Percentiles rank a stretch among this genome's conserved stretches.
Conservation (phyloP, 2,329 filamentous ascomycete genomes). For the Emydomyces testavorans region DNA sequence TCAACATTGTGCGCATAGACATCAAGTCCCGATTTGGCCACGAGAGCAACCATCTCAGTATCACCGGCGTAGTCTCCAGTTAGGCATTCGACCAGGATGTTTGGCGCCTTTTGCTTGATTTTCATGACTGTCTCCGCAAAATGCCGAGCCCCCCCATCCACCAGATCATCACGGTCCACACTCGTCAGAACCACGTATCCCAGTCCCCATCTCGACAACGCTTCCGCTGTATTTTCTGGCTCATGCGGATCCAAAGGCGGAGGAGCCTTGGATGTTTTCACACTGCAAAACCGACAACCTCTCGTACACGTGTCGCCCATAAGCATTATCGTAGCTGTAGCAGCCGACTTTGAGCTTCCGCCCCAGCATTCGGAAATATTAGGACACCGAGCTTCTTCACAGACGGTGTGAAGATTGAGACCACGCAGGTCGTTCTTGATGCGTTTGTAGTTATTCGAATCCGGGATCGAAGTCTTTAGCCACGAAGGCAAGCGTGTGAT, state of each 20-base stretch:
- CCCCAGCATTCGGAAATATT: conserved; percentile 99
- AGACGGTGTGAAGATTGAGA: conserved; percentile 84
- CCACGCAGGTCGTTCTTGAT: conserved; percentile 91
- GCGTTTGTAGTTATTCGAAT: conserved; percentile 76
- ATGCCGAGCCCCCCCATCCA: conserved; percentile 76
- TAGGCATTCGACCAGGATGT: conserved; percentile 37
- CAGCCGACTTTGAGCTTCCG: conserved; percentile 72
- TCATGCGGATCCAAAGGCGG: conserved; percentile 88
- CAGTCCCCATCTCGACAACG: conserved; percentile 79
- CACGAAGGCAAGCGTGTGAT: conserved; percentile 73
- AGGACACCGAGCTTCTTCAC: conserved; percentile 91
- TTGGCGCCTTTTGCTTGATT: conserved; percentile 65
- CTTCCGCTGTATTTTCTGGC: conserved; percentile 92
- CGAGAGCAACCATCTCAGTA: conserved; percentile 70
- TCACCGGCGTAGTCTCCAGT: conserved; percentile 79
- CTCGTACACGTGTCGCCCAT: conserved; percentile 98
- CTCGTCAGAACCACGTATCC: conserved; percentile 91
- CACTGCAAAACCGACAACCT: conserved; percentile 91
- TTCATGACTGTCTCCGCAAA: conserved; percentile 88
- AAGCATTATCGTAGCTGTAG: conserved; percentile 96
- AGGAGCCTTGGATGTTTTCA: conserved; percentile 69
- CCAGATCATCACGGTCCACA: conserved; percentile 86
- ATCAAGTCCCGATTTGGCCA: conserved; percentile 79
- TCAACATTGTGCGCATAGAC: conserved; percentile 97
- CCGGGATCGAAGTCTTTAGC: conserved; percentile 92